phyloP scores from a whole-genome alignment of 2,329 filamentous ascomycete genomes.

The Trichoderma koningiopsis region DNA sequence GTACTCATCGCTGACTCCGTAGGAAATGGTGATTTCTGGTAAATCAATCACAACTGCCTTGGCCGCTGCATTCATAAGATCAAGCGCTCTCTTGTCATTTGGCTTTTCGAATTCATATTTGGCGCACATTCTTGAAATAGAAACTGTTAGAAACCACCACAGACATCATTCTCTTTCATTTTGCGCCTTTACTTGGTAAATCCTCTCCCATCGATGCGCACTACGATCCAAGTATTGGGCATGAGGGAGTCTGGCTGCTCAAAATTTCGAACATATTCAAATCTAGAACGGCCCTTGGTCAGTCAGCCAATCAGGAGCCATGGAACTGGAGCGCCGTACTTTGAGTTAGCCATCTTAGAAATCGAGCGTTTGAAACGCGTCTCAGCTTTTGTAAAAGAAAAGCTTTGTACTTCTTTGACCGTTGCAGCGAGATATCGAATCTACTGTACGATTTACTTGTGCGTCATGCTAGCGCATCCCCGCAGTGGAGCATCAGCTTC shows the following conservation, averaged over 20 bases:
- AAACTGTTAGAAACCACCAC: not conserved
- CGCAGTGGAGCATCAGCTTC: slow-evolving; percentile 26
- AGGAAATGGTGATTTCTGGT: slow-evolving; percentile 82
- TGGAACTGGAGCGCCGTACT: slow-evolving; percentile 47
- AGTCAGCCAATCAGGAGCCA: not conserved
- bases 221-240: slow-evolving; percentile 92
- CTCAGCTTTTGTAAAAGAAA: slow-evolving; percentile 3
- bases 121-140: slow-evolving; percentile 66
- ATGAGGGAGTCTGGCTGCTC: slow-evolving; percentile 80
- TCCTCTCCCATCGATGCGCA: slow-evolving; percentile 89
- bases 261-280: slow-evolving; percentile 90
- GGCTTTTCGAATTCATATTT: slow-evolving; percentile 89
- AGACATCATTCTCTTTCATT: not conserved
- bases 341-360: slow-evolving; percentile 57
- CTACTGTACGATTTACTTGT: slow-evolving; percentile 22
- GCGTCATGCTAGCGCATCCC: slow-evolving; percentile 36
- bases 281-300: slow-evolving; percentile 59
- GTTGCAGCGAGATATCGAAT: not conserved
- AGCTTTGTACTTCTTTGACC: slow-evolving; percentile 16
- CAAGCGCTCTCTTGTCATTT: slow-evolving; percentile 82
- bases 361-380: not conserved
- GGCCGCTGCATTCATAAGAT: slow-evolving; percentile 96
- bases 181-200: slow-evolving; percentile 78
- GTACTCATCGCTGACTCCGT: slow-evolving; percentile 94
- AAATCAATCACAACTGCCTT: slow-evolving; percentile 79